Evolutionary conservation across 495 filamentous ascomycete species (phyloP).

Genomic region (Entonaema liquescens): DNA sequence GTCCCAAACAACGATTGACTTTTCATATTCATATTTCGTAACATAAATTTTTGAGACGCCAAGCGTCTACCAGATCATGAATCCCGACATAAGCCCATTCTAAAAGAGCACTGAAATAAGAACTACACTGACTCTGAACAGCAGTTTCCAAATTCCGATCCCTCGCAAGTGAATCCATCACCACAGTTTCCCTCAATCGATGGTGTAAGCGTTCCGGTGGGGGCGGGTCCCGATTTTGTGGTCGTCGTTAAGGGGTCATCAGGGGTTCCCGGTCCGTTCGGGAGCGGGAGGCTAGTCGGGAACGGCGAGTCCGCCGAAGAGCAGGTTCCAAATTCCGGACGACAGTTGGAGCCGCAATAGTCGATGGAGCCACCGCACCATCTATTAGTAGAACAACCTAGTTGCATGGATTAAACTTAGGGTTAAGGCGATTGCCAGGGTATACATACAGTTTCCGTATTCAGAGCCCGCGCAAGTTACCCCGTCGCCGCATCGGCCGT

Average conservation of each 20-base stretch:
- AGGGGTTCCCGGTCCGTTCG: slow-evolving; percentile 26
- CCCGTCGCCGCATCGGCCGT: slow-evolving; percentile 62
- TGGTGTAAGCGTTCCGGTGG: slow-evolving; percentile 38
- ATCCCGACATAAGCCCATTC: background rate
- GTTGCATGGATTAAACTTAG: slow-evolving; percentile 17
- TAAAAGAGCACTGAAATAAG: background rate
- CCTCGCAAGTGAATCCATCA: slow-evolving; percentile 54
- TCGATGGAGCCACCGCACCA: slow-evolving; percentile 60
- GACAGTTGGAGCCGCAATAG: slow-evolving; percentile 62
- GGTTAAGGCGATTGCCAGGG: slow-evolving; percentile 4
- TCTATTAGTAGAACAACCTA: slow-evolving; percentile 54
- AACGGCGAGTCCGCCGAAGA: slow-evolving; percentile 30
- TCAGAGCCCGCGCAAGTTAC: slow-evolving; percentile 60
- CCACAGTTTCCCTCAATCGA: slow-evolving; percentile 53
- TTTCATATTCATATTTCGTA: slow-evolving; percentile 24
- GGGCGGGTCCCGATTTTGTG: slow-evolving; percentile 20
- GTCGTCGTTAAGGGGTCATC: slow-evolving; percentile 27
- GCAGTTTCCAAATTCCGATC: slow-evolving; percentile 52
- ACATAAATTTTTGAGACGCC: background rate
- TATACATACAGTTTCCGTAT: slow-evolving; percentile 50
- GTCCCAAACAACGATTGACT: background rate
- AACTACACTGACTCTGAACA: slow-evolving; percentile 50
- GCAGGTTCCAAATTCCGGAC: slow-evolving; percentile 60
- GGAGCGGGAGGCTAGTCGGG: slow-evolving; percentile 25
- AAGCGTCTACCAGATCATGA: background rate